These are phyloP conservation scores for Brassica hybrid DNA, from an alignment of 441 rosid species.

Conservation along the genomic window DNA sequence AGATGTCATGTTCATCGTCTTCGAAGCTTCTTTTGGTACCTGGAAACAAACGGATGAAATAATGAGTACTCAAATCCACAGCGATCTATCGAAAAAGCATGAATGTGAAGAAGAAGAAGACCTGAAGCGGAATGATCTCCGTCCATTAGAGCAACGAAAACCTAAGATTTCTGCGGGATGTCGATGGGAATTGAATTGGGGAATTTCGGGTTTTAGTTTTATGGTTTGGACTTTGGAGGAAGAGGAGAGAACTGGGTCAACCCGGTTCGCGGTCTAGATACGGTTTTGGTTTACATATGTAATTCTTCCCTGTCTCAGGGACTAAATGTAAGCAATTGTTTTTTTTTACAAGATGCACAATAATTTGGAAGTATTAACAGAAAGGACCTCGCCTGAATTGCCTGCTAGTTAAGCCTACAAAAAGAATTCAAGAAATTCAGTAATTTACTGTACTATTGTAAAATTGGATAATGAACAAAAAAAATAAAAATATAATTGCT, in stretches of 20 bases:
- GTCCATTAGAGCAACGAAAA: conserved; percentile 33
- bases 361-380: no score
- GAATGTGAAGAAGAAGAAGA: conserved; percentile 35
- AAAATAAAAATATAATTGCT: no score
- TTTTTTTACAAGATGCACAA: no score
- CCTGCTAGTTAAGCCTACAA: no score
- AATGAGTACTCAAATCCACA: no score
- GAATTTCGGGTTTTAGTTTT: not conserved
- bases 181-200: not conserved
- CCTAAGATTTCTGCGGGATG: not conserved
- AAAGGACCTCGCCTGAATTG: no score
- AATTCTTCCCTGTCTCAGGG: no score
- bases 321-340: no score
- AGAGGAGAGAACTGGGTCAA: not conserved
- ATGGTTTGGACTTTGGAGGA: no score
- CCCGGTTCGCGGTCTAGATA: conserved; percentile 14
- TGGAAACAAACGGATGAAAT: conserved; percentile 22
- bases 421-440: no score
- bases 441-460: no score
- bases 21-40: conserved; percentile 83
- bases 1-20: conserved; percentile 83
- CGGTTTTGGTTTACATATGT: not conserved
- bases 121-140: conserved; percentile 70
- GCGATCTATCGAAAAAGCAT: conserved; percentile 5
- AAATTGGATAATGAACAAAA: no score